A percentile compares a stretch with the other conserved stretches of the same genome.
Evolutionary conservation across 2,329 filamentous ascomycete species (phyloP).

Genomic region (Arthrobotrys musiformis): DNA sequence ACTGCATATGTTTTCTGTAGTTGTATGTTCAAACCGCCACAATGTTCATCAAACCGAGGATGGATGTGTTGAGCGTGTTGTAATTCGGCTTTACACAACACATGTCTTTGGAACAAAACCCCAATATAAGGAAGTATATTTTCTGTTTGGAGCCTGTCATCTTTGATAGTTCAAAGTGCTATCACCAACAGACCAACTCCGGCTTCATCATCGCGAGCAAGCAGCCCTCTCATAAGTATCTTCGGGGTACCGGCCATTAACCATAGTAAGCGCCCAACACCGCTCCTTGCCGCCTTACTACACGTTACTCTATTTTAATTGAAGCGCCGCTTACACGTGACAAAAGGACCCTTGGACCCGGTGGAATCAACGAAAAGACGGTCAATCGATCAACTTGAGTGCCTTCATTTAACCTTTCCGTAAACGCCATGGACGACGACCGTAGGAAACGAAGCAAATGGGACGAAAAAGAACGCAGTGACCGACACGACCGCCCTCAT

Average conservation of each 20-base stretch:
- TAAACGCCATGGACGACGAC: conserved; percentile 49
- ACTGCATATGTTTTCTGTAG: too few relatives aligned
- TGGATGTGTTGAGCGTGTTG: conserved; percentile 24
- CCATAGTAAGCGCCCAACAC: not conserved
- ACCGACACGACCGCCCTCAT: conserved; percentile 56
- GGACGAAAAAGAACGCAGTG: conserved; percentile 58
- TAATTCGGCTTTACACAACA: not conserved
- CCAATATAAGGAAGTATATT: too few relatives aligned
- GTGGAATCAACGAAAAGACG: not conserved
- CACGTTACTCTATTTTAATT: not conserved
- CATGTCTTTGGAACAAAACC: not conserved
- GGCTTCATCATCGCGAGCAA: not conserved
- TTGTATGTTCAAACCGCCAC: too few relatives aligned
- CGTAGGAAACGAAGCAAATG: conserved; percentile 60
- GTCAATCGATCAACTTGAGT: not conserved
- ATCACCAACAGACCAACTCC: not conserved
- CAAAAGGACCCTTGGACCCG: not conserved
- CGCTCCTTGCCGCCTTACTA: not conserved
- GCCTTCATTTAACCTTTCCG: not conserved
- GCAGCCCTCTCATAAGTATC: not conserved
- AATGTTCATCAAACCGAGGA: not conserved
- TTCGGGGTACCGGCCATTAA: not conserved
- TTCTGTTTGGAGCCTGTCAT: conserved; percentile 6
- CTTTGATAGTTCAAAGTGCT: not conserved
- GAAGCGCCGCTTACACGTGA: not conserved